phyloP scores from a whole-genome alignment of 371 early-diverging fungal species.

The Batkoa obscura region DNA sequence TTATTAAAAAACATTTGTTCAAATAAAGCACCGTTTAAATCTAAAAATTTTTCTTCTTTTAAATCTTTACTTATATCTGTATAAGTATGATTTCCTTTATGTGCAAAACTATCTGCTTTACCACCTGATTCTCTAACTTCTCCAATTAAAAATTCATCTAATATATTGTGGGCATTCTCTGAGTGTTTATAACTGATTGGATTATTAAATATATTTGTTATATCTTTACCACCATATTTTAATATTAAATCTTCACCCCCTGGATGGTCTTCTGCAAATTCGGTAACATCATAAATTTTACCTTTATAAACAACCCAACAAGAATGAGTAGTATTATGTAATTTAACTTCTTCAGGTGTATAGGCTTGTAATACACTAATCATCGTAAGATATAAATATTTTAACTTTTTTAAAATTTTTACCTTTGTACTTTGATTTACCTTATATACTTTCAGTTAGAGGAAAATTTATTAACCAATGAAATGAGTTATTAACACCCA shows the following conservation, averaged over 20 bases:
- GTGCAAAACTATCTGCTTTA: not conserved
- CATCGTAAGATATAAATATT: too few species aligned
- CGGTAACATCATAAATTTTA: conserved; percentile 71
- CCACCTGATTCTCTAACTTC: too few species aligned
- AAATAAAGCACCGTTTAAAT: conserved; percentile 60
- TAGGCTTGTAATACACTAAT: not conserved
- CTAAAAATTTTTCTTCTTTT: conserved; percentile 53
- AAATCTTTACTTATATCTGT: conserved; percentile 23
- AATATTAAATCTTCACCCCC: conserved; percentile 59
- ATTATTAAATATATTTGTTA: conserved; percentile 55
- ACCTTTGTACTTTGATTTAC: not conserved
- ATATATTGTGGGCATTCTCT: conserved; percentile 61
- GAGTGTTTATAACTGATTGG: conserved; percentile 56
- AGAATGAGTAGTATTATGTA: conserved; percentile 32
- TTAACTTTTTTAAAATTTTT: too few species aligned
- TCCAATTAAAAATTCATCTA: conserved; percentile 65
- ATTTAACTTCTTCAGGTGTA: conserved; percentile 28
- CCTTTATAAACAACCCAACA: conserved; percentile 55
- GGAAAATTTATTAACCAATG: not conserved
- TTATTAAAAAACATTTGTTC: conserved; percentile 50
- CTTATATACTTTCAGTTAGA: not conserved
- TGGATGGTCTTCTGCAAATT: conserved; percentile 61
- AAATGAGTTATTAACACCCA: not conserved
- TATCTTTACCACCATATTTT: conserved; percentile 54
- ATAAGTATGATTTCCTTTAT: conserved; percentile 16